Percentiles rank a stretch among this genome's conserved stretches.
Evolutionary conservation across 257 asterid species (phyloP).

Genomic region (Vinca minor): DNA sequence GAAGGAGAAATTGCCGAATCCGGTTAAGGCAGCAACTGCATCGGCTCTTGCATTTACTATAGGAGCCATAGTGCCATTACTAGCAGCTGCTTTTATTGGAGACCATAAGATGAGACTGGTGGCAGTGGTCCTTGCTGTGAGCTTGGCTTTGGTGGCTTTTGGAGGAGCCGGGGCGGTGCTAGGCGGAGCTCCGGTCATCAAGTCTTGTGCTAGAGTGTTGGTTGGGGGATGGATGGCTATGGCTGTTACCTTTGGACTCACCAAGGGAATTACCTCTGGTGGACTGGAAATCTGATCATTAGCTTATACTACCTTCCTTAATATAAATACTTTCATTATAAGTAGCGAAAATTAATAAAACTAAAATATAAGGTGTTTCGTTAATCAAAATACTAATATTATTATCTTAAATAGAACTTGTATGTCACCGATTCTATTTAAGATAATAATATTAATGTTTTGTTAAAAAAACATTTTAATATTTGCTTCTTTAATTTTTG

Average conservation of each 20-base stretch:
- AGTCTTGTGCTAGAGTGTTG: slow-evolving; percentile 46
- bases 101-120: slow-evolving; percentile 38
- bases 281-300: slow-evolving; percentile 36
- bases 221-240: slow-evolving; percentile 78
- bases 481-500: too few relatives aligned
- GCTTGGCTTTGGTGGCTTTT: slow-evolving; percentile 41
- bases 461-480: too few relatives aligned
- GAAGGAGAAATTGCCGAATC: slow-evolving; percentile 49
- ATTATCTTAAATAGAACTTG: too few relatives aligned
- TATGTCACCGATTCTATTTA: too few relatives aligned
- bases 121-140: slow-evolving; percentile 42
- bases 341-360: too few relatives aligned
- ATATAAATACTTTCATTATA: too few relatives aligned
- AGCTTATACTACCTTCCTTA: too few relatives aligned
- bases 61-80: slow-evolving; percentile 56
- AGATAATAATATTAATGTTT: too few relatives aligned
- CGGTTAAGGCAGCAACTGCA: too few relatives aligned
- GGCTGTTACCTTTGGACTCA: slow-evolving; percentile 64
- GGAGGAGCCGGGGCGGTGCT: slow-evolving; percentile 55
- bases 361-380: too few relatives aligned
- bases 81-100: slow-evolving; percentile 49
- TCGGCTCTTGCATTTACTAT: slow-evolving; percentile 46
- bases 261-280: slow-evolving; percentile 39
- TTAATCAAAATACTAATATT: too few relatives aligned
- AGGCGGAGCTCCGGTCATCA: slow-evolving; percentile 37